Base-by-base conservation (phyloP, 2,329 filamentous ascomycete species). In the Hymenoscyphus occultus region DNA sequence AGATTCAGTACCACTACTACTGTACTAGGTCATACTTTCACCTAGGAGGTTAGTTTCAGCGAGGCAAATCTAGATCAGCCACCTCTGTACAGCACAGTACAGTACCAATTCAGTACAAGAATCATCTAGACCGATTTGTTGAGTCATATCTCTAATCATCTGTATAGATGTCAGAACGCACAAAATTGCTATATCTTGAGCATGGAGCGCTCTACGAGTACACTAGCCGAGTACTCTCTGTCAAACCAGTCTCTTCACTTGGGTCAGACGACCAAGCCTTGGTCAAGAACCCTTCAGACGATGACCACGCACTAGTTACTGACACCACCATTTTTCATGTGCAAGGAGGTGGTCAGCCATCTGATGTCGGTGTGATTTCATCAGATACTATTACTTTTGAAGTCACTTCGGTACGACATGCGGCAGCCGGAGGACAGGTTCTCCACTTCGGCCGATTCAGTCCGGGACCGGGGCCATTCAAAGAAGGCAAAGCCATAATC, bases 341-440 rank as follows among this genome's bases (percentile, higher is more conserved):
- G 0, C 90, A 92, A 75, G 90, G 90, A 22, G 90, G 90, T 66
- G 90, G 90, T 7, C 90, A 92, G 71, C 90, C 90, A 0, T 88
- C 84, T 0, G 90, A 92, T 67, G 80, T 82, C 12, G 90, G 90
- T 22, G 77, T 73, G 51, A 89, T 92, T 67, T 77, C 76, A 0
- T 40, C 59, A 0, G 22, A 58, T 12, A 16, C 19, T 14, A 35
- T 35, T 1, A 32, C 57, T 13, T 88, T 90, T 69, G 72, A 79
- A 22, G 85, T 91, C 9, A 76, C 76, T 2, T 77, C 83, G 1
- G 89, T 86, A 28, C 86, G 88, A 61, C 84, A 81, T 76, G 82
- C 83, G 59, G 77, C 79, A 5, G 74, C 79, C 1, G 74, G 78
- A 19, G 77, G 83, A 31, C 82, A 82, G 0, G 86, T 91, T 13